phyloP scores from a whole-genome alignment of 805 yeast species.

The Candida succiphila region DNA sequence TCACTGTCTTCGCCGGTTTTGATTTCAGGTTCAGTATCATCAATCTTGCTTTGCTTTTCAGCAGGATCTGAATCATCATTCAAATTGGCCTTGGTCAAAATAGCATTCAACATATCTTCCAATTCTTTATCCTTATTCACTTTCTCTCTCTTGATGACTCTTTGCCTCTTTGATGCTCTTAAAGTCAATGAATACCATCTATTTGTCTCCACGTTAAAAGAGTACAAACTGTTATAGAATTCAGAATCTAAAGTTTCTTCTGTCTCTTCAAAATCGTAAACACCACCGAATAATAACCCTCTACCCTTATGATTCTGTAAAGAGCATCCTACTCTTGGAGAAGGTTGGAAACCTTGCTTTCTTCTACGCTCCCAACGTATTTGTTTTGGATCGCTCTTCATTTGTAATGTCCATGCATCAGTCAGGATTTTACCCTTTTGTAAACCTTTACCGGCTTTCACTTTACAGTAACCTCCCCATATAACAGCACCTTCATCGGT shows the following conservation, averaged over 20 bases:
- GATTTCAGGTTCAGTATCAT: constrained; percentile 25
- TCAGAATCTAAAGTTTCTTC: constrained; percentile 83
- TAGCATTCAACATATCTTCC: constrained; percentile 69
- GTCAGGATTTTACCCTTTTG: constrained; percentile 85
- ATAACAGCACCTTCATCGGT: constrained; percentile 71
- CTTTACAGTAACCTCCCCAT: constrained; percentile 93
- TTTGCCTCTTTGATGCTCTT: constrained; percentile 50
- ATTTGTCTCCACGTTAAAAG: constrained; percentile 78
- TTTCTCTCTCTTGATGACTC: constrained; percentile 29
- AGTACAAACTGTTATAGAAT: constrained; percentile 70
- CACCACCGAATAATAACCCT: constrained; percentile 93
- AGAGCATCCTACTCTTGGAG: constrained; percentile 91
- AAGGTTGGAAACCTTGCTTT: constrained; percentile 83
- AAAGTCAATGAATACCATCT: constrained; percentile 76
- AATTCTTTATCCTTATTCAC: constrained; percentile 66
- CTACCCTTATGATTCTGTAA: constrained; percentile 84
- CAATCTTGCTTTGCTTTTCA: constrained; percentile 15
- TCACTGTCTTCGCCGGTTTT: constrained; percentile 23
- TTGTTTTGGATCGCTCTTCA: constrained; percentile 72
- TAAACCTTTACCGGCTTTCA: constrained; percentile 78
- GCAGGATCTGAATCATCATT: constrained; percentile 42
- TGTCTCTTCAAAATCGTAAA: constrained; percentile 88
- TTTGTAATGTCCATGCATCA: constrained; percentile 80
- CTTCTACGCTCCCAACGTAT: constrained; percentile 84
- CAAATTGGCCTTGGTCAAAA: constrained; percentile 64